Base-by-base conservation (phyloP, 108 stramenopile species). In the Cyclotella cryptica region DNA sequence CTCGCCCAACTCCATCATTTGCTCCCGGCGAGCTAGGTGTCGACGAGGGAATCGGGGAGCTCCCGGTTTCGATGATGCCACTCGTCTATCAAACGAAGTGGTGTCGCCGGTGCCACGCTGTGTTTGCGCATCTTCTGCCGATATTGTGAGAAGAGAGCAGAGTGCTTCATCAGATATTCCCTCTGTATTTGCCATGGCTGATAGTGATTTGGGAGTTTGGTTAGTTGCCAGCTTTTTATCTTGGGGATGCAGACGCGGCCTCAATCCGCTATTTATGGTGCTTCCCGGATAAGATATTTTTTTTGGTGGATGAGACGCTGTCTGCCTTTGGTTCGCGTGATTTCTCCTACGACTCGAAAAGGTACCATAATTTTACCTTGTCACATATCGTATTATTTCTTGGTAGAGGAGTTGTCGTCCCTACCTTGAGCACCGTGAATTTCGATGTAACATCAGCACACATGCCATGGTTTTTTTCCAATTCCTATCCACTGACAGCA, bases 161-260 rank as follows among this genome's bases (percentile, higher is more conserved):
- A 92, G 60, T 30, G 81, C 88, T 67, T 90, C 90, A 67, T 93
- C 92, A 39, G 88, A 65, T 65, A 93, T 52, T 29, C 92, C 89
- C 66, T 93, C 87, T 44, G 89, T 90, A 61, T 93, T 93, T 10
- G 92, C 92, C 92, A 93, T 93, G 47, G 35, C 88, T 10, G 66
- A 24, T 53, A 28, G 2, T 49, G 47, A 3, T 49, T 61, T 28
- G 35, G 1, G 41, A 35, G 24, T 64, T 3, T 46, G 72, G n/a
- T 5, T 27, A 7, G 21, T 24, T 66, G n/a, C 29, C 10, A 26
- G n/a, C 27, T 29, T 21, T 9, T 24, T 46, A n/a, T 26, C 19
- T 12, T 49, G 21, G 6, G 35, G 35, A 35, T 35, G 35, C 6
- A 2, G 4, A 35, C 35, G 2, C 6, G 35, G 35, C 35, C 35